Conservation (phyloP, 2,329 filamentous ascomycete genomes). For the Clarireedia paspali region DNA sequence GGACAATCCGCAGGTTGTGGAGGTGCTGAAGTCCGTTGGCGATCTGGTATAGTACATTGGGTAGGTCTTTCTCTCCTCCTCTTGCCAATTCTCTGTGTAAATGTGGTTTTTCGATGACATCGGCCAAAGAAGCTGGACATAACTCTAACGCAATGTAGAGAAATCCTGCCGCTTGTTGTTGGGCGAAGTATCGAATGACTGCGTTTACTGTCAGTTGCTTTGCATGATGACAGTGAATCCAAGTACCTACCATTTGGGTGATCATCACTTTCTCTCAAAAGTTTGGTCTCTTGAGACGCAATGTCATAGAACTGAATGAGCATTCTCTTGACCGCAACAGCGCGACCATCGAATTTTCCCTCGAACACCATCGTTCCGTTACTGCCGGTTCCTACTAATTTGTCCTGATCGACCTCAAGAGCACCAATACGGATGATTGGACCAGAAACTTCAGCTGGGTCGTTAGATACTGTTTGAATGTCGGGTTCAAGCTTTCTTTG, state of each 20-base stretch:
- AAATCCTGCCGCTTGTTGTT: constrained; percentile 81
- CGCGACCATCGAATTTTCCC: constrained; percentile 86
- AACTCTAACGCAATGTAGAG: constrained; percentile 94
- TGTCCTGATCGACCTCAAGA: constrained; percentile 55
- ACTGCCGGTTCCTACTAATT: constrained; percentile 69
- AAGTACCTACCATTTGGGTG: constrained; percentile 65
- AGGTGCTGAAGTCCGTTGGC: constrained; percentile 83
- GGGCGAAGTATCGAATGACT: constrained; percentile 94
- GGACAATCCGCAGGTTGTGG: constrained; percentile 87
- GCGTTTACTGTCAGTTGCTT: constrained; percentile 14
- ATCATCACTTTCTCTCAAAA: constrained; percentile 88
- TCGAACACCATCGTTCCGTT: constrained; percentile 96
- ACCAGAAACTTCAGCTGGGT: constrained; percentile 53
- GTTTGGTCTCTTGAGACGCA: constrained; percentile 84
- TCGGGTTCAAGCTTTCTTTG: constrained; percentile 51
- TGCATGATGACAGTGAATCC: neutral
- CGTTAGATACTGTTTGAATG: constrained; percentile 47
- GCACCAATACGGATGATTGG: constrained; percentile 54
- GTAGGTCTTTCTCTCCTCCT: constrained; percentile 67
- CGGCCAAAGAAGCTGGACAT: constrained; percentile 87
- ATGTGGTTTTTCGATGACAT: constrained; percentile 73
- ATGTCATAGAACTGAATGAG: constrained; percentile 93
- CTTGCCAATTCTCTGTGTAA: constrained; percentile 61
- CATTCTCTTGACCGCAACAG: constrained; percentile 96
- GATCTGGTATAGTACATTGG: constrained; percentile 78